phyloP scores from a whole-genome alignment of 2,329 filamentous ascomycete species.

The Xylariaceae sp. region DNA sequence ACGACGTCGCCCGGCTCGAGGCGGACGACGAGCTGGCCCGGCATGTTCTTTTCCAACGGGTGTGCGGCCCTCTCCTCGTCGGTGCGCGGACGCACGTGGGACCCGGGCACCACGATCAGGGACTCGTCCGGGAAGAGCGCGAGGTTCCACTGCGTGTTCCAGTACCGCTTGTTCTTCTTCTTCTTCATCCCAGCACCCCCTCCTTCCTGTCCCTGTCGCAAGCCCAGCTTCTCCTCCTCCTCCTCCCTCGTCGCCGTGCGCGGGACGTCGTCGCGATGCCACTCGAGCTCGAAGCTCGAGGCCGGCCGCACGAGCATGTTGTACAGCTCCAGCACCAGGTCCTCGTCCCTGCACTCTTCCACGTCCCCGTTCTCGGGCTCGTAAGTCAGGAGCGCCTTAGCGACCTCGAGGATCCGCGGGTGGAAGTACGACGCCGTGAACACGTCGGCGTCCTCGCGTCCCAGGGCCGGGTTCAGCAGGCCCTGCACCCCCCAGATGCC shows the following conservation, averaged over 20 bases:
- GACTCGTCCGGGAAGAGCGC: conserved; percentile 66
- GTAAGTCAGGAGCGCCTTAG: conserved; percentile 55
- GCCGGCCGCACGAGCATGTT: conserved; percentile 77
- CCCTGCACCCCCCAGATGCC: conserved; percentile 92
- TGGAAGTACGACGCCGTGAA: conserved; percentile 73
- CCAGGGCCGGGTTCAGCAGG: conserved; percentile 67
- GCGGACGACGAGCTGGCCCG: conserved; percentile 59
- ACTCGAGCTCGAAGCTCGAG: conserved; percentile 65
- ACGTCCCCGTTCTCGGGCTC: conserved; percentile 21
- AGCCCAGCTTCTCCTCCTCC: conserved; percentile 56
- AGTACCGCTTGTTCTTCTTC: conserved; percentile 32
- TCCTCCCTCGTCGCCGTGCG: conserved; percentile 60
- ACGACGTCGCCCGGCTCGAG: conserved; percentile 71
- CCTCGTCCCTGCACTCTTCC: conserved; percentile 40
- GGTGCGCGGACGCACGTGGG: conserved; percentile 66
- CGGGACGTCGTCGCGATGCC: conserved; percentile 81
- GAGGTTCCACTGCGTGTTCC: conserved; percentile 84
- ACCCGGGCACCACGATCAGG: conserved; percentile 71
- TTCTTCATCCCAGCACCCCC: background rate
- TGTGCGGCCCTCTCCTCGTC: conserved; percentile 61
- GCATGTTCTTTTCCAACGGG: conserved; percentile 57
- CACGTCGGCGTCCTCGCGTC: conserved; percentile 43
- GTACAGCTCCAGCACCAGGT: conserved; percentile 77
- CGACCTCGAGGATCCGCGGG: conserved; percentile 54
- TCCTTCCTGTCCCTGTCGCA: conserved; percentile 37